Conservation (phyloP, 352 stramenopile species). For the Aphanomyces stellatus region DNA sequence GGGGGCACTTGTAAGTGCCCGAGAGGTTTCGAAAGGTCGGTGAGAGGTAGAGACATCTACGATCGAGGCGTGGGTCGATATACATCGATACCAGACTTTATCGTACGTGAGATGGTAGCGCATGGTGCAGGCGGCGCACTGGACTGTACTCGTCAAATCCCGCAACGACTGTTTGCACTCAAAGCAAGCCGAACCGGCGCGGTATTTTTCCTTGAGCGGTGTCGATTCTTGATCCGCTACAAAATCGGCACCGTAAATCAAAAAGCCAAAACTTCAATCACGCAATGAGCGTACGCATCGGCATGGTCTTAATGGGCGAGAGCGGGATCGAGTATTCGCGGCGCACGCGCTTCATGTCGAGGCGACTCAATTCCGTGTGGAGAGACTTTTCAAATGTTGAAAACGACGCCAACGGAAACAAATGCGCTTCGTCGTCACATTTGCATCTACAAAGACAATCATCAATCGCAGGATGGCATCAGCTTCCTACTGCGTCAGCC, state of each 20-base stretch:
- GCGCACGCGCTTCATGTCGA: neutral
- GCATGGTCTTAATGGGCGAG: neutral
- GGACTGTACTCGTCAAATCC: neutral
- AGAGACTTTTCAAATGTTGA: constrained; percentile 29
- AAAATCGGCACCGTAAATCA: neutral
- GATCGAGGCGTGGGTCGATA: neutral
- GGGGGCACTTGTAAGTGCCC: constrained; percentile 9
- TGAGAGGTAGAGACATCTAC: constrained; percentile 14
- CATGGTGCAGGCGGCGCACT: neutral
- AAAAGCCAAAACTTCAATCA: constrained; percentile 4
- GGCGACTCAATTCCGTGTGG: constrained; percentile 17
- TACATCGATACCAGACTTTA: neutral
- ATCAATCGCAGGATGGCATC: neutral
- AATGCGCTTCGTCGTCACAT: constrained; percentile 61
- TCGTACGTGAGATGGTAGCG: constrained; percentile 15
- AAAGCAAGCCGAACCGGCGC: neutral
- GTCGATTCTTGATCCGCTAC: constrained; percentile 20
- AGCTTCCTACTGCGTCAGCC: neutral
- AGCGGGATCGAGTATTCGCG: neutral
- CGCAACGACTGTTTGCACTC: constrained; percentile 12
- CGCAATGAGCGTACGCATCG: neutral
- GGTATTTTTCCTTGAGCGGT: constrained; percentile 6
- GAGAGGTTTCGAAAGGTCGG: constrained; percentile 9
- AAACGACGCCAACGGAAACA: constrained; percentile 46
- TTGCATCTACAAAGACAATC: constrained; percentile 24